Base-by-base conservation (phyloP, 1,284 basidiomycete species). In the Marasmius oreades region DNA sequence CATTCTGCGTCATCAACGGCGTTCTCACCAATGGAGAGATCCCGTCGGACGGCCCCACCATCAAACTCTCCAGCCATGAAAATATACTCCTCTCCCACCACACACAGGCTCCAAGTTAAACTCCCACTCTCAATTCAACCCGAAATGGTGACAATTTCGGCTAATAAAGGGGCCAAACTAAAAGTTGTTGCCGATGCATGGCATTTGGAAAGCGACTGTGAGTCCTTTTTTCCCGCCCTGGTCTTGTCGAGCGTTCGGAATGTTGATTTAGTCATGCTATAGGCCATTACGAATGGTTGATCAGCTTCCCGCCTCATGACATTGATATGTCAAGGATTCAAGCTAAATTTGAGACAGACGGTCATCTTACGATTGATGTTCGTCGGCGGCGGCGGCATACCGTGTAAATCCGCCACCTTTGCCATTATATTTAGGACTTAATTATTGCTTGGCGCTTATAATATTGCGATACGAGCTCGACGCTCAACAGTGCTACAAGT, bases 251-350 rank as follows among this genome's bases (percentile, higher is more conserved):
- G n/a, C n/a, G n/a, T n/a, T n/a, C n/a, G n/a, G n/a, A n/a, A n/a
- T n/a, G n/a, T n/a, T 44, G 36, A 20, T 53, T 53, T 53, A 22
- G 51, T n/a, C n/a, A n/a, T n/a, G n/a, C n/a, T n/a, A n/a, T 56
- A 83, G 80, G 77, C 62, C 80, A 82, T 63, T 83, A 76, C 56
- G 80, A 83, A 60, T 83, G 81, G 81, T 70, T 77, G 56, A 74
- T 82, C 60, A 68, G 65, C 16, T 82, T 82, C 56, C 63, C 77
- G 22, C 69, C 74, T 11, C 66, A 70, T 10, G 79, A 82, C 52
- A 72, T 77, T 52, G 77, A 83, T 59, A 75, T 81, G 73, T 61
- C 69, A 3, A 68, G 72, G 5, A 72, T 82, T 22, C 73, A 77
- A 20, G 80, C 81, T 3, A 74, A 69, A 36, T 73, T 81, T 43